Percentiles rank a stretch among this genome's conserved stretches.
Conservation (phyloP, 1,139 yeast genomes). For the Blastobotrys aristatus region DNA sequence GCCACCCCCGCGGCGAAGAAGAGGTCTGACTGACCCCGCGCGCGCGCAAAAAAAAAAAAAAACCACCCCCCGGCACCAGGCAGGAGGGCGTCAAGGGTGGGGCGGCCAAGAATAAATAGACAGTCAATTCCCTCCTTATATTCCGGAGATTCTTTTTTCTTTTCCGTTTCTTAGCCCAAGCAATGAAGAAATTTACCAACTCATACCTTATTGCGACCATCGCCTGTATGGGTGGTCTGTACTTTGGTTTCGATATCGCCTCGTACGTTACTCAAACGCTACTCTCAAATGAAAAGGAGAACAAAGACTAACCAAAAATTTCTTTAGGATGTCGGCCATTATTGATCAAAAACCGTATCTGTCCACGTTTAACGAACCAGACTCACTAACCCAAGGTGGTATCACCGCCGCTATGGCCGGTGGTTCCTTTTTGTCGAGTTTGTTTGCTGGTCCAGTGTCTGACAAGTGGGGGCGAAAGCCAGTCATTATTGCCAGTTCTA, state of each 20-base stretch:
- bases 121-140: neutral
- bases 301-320: too few species aligned
- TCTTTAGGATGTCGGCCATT: constrained; percentile 79
- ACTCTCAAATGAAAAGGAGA: too few species aligned
- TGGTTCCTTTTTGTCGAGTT: constrained; percentile 61
- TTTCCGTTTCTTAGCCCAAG: too few species aligned
- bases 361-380: constrained; percentile 34
- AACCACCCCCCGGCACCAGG: too few species aligned
- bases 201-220: constrained; percentile 38
- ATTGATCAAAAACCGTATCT: constrained; percentile 65
- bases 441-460: constrained; percentile 43
- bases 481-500: constrained; percentile 69
- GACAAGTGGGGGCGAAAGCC: constrained; percentile 75
- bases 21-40: too few species aligned
- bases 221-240: constrained; percentile 85
- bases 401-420: constrained; percentile 94
- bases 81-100: too few species aligned
- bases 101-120: too few species aligned
- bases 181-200: constrained; percentile 25
- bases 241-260: constrained; percentile 95
- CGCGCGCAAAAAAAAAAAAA: too few species aligned
- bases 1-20: too few species aligned
- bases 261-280: too few species aligned
- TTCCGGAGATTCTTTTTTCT: neutral
- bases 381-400: constrained; percentile 64